A percentile compares a stretch with the other conserved stretches of the same genome.
phyloP scores from a whole-genome alignment of 345 rosid species.

The Crucihimalaya himalaica region DNA sequence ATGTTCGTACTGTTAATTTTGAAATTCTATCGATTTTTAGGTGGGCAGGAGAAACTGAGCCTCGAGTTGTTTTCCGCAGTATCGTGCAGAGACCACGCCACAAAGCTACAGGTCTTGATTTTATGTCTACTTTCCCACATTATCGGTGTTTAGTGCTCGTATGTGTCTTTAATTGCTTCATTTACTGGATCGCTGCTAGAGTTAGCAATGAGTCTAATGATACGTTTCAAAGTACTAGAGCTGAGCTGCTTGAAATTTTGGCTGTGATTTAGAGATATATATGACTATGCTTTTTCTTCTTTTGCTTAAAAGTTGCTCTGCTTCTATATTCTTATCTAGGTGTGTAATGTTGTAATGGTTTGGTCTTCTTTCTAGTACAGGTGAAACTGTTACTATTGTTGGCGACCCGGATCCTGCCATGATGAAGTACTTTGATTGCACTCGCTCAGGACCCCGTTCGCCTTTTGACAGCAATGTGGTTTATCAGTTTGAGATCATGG shows the following conservation, averaged over 20 bases:
- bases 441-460: conserved; percentile 89
- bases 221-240: not conserved
- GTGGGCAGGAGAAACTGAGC: conserved; percentile 98
- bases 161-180: conserved; percentile 6
- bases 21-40: conserved; percentile 37
- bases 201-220: conserved; percentile 1
- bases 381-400: conserved; percentile 87
- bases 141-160: not conserved
- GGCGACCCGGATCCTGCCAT: conserved; percentile 80
- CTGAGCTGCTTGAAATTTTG: not conserved
- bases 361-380: conserved; percentile 43
- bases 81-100: conserved; percentile 97
- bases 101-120: conserved; percentile 69
- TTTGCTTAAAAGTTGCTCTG: not conserved
- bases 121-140: not conserved
- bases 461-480: conserved; percentile 93
- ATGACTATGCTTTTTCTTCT: not conserved
- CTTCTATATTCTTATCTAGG: not conserved
- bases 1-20: conserved; percentile 10
- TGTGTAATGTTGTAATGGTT: conserved; percentile 10
- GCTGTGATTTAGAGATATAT: not conserved
- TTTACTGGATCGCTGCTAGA: not conserved
- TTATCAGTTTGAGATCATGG: conserved; percentile 94
- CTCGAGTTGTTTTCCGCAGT: conserved; percentile 91
- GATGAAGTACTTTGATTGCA: conserved; percentile 90